Evolutionary conservation across 2,329 filamentous ascomycete species (phyloP).

Genomic region (Fusarium denticulatum): DNA sequence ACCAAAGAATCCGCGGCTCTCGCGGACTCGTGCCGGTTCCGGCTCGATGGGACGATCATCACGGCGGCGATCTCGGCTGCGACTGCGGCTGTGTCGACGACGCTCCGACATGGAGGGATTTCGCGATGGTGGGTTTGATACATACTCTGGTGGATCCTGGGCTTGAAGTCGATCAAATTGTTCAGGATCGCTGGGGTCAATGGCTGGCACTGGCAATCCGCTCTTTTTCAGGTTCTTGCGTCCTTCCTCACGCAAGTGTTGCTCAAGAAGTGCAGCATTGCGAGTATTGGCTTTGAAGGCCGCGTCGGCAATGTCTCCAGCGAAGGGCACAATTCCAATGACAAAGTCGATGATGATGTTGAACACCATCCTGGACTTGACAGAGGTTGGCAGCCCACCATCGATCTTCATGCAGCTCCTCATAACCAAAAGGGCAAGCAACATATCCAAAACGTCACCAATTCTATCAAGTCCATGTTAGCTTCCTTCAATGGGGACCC

Average conservation of each 20-base stretch:
- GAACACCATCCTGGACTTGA: conserved; percentile 78
- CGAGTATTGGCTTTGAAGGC: conserved; percentile 79
- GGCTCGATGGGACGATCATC: conserved; percentile 40
- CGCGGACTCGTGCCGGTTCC: conserved; percentile 42
- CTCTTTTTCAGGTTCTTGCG: conserved; percentile 62
- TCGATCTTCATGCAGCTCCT: conserved; percentile 77
- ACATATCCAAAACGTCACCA: conserved; percentile 78
- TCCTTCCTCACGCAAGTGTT: conserved; percentile 74
- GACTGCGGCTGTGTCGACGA: conserved; percentile 28
- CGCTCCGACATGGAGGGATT: conserved; percentile 38
- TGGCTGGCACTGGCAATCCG: conserved; percentile 57
- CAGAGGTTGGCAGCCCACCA: conserved; percentile 72
- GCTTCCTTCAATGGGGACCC: conserved; percentile 8
- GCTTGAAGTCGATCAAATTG: conserved; percentile 57
- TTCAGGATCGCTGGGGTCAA: conserved; percentile 64
- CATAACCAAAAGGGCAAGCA: conserved; percentile 81
- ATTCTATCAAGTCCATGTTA: conserved; percentile 57
- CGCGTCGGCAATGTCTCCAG: conserved; percentile 81
- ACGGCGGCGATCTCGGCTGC: conserved; percentile 20
- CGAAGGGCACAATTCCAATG: conserved; percentile 77
- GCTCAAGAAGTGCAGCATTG: conserved; percentile 76
- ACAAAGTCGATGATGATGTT: conserved; percentile 81
- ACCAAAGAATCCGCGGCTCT: conserved; percentile 44
- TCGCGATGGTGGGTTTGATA: conserved; percentile 41
- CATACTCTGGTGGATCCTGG: conserved; percentile 44